Evolutionary conservation across 2,329 filamentous ascomycete genomes (phyloP).

Genomic region (Rhexocercosporidium sp.): DNA sequence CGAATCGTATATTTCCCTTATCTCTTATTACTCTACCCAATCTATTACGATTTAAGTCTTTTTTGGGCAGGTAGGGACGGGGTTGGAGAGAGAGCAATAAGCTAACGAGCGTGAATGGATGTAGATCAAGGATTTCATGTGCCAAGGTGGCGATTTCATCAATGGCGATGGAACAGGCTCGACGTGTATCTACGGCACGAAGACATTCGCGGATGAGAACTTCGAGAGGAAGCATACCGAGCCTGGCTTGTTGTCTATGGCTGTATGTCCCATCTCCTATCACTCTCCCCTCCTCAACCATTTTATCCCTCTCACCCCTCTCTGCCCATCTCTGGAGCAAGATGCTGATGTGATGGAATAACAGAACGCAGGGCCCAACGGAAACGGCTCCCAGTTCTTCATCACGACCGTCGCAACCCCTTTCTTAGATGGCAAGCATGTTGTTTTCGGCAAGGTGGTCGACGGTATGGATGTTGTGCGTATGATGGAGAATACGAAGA

Average conservation of each 20-base stretch:
- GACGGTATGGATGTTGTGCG: conserved; percentile 89
- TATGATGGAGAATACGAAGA: conserved; percentile 92
- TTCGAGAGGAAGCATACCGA: conserved; percentile 80
- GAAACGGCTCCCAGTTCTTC: conserved; percentile 94
- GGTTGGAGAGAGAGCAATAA: not conserved
- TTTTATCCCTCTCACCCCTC: not conserved
- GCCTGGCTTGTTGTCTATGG: conserved; percentile 89
- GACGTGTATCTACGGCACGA: conserved; percentile 84
- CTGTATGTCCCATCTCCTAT: conserved; percentile 61
- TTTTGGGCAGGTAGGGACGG: too few relatives aligned
- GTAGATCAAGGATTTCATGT: conserved; percentile 95
- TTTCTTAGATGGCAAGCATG: conserved; percentile 90
- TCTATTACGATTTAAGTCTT: not conserved
- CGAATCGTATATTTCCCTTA: conserved; percentile 74
- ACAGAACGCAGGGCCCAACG: conserved; percentile 88
- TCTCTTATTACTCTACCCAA: too few relatives aligned
- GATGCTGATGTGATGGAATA: not conserved
- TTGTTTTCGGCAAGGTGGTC: conserved; percentile 90
- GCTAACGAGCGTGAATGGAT: not conserved
- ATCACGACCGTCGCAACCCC: conserved; percentile 89
- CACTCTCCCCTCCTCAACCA: conserved; percentile 2
- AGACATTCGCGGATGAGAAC: conserved; percentile 89
- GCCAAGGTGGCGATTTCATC: conserved; percentile 94
- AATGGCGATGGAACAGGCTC: conserved; percentile 92
- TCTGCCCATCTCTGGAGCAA: not conserved